Evolutionary conservation across 352 stramenopile genomes (phyloP), one percentile per base, ranked within the genome.

Genomic region (Peronospora destructor): DNA sequence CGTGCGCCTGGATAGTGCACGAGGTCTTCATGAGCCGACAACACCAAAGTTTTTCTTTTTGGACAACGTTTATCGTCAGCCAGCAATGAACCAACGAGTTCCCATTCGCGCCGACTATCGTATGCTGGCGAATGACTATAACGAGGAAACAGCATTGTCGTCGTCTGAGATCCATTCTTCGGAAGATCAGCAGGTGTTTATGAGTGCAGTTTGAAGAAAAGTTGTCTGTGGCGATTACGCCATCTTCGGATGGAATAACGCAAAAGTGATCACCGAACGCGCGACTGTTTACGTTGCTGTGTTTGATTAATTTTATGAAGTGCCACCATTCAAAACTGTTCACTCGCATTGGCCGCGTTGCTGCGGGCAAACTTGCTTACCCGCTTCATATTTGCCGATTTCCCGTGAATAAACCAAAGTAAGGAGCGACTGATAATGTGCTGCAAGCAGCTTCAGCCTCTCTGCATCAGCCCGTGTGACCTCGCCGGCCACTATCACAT

Each of bases 21-120:
- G 73, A 37, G 54, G 45, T 12, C 45, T 66, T 6, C 56, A 56
- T 34, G 59, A 79, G 16, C 55, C 53, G 4, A 53, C 56, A 4
- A 43, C 43, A 0, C 34, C 49, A 7, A 61, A 63, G 13, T 85
- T 84, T 48, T 61, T 67, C 33, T 91, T 90, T 37, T 47, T 91
- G 8, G 68, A 90, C 30, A 71, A 73, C 9, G 76, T 87, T 3
- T 90, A 87, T 53, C 64, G 55, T 2, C 79, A 90, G 42, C 79
- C 79, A 40, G 79, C 76, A 1, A 84, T 90, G 74, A 71, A 65
- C 38, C 50, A 90, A 40, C 50, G 64, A 29, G 45, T 49, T 21
- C 58, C 73, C 6, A 61, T 87, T 42, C 66, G 64, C 1, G 64
- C 76, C 5, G 73, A 88, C 39, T 86, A 85, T 54, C 71, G 71